Conservation (phyloP, 352 stramenopile species). For the Phytophthora boehmeriae region DNA sequence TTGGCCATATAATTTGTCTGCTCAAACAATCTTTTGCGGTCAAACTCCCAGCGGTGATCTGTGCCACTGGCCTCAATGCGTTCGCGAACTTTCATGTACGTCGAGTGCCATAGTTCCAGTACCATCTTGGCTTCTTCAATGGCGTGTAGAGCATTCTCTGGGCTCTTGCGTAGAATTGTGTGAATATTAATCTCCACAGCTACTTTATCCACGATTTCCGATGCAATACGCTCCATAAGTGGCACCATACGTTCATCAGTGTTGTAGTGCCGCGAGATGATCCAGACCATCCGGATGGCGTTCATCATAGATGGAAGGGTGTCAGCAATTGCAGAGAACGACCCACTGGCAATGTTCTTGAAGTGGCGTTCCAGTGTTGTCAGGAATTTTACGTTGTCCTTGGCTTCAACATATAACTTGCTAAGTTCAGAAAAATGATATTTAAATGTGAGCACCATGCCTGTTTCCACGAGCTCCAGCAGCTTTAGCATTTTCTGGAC, state of each 20-base stretch:
- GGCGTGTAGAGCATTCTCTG: slow-evolving; percentile 75
- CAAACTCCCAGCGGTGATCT: slow-evolving; percentile 96
- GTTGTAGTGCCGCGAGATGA: slow-evolving; percentile 97
- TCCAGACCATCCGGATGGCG: slow-evolving; percentile 97
- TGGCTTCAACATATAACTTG: slow-evolving; percentile 95
- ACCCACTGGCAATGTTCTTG: slow-evolving; percentile 93
- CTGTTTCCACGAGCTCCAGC: slow-evolving; percentile 90
- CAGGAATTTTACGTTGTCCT: slow-evolving; percentile 97
- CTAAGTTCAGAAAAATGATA: slow-evolving; percentile 95
- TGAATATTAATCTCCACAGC: slow-evolving; percentile 92
- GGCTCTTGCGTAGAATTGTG: slow-evolving; percentile 84
- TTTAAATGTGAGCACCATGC: slow-evolving; percentile 93
- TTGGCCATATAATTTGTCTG: slow-evolving; percentile 97
- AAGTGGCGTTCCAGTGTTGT: slow-evolving; percentile 96
- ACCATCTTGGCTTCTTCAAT: slow-evolving; percentile 93
- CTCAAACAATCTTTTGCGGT: slow-evolving; percentile 94
- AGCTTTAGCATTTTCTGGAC: slow-evolving; percentile 96
- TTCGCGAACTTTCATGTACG: slow-evolving; percentile 95
- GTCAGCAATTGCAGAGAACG: slow-evolving; percentile 92
- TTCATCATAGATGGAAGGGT: slow-evolving; percentile 97
- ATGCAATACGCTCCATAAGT: slow-evolving; percentile 95
- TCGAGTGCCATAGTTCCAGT: slow-evolving; percentile 93
- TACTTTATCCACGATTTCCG: slow-evolving; percentile 94
- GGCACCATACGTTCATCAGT: slow-evolving; percentile 97
- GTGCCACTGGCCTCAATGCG: slow-evolving; percentile 94